phyloP scores from a whole-genome alignment of 2,329 filamentous ascomycete genomes.

The Xylaria digitata region DNA sequence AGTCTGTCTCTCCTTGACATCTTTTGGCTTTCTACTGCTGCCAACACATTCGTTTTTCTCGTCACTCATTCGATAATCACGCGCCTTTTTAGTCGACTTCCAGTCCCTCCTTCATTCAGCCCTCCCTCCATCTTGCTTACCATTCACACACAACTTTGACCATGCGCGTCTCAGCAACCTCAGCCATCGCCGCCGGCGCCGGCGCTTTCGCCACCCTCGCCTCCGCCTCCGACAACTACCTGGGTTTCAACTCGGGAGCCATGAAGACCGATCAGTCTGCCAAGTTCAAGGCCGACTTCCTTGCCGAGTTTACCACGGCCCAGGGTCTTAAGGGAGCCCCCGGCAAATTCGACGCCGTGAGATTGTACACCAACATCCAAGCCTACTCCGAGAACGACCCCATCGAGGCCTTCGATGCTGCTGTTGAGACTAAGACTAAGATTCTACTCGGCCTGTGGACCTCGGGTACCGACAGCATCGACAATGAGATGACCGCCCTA shows the following conservation, averaged over 20 bases:
- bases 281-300: slow-evolving; percentile 48
- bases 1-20: slow-evolving; percentile 32
- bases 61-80: slow-evolving; percentile 26
- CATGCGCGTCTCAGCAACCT: slow-evolving; percentile 39
- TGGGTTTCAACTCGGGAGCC: slow-evolving; percentile 51
- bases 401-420: slow-evolving; percentile 75
- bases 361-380: slow-evolving; percentile 47
- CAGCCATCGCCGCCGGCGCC: slow-evolving; percentile 33
- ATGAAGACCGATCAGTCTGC: slow-evolving; percentile 47
- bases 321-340: slow-evolving; percentile 47
- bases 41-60: slow-evolving; percentile 34
- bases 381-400: slow-evolving; percentile 59
- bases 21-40: slow-evolving; percentile 23
- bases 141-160: slow-evolving; percentile 11
- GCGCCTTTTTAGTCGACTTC: slow-evolving; percentile 1
- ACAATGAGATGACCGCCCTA: slow-evolving; percentile 63
- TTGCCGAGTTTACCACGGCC: slow-evolving; percentile 48
- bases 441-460: slow-evolving; percentile 67
- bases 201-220: slow-evolving; percentile 40
- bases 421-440: slow-evolving; percentile 60
- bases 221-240: slow-evolving; percentile 45
- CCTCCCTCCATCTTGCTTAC: background rate
- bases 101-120: background rate
- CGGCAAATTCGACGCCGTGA: slow-evolving; percentile 47
- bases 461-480: slow-evolving; percentile 51